phyloP scores from a whole-genome alignment of 192 early-diverging fungal species.

The Funneliformis geosporum region DNA sequence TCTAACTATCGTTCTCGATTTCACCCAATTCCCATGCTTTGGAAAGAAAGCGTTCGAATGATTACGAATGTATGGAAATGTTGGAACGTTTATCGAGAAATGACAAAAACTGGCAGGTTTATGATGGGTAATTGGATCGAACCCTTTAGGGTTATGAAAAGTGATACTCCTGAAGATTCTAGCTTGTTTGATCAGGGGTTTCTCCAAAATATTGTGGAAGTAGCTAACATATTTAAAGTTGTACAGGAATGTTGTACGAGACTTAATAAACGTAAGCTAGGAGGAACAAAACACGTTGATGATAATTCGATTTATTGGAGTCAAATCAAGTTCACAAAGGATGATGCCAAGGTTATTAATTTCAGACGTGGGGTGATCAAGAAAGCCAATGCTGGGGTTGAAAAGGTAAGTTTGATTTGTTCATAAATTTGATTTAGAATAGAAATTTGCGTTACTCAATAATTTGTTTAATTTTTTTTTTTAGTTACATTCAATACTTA shows the following conservation, averaged over 20 bases:
- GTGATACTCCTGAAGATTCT: neutral
- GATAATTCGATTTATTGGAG: neutral
- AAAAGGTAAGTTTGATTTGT: conserved; percentile 11
- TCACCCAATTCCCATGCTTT: conserved; percentile 16
- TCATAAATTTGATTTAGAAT: neutral
- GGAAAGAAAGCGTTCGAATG: neutral
- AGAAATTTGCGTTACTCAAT: neutral
- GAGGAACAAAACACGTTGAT: neutral
- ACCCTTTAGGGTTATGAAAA: neutral
- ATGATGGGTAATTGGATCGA: conserved; percentile 1
- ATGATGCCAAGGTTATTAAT: conserved; percentile 14
- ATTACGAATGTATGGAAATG: conserved; percentile 15
- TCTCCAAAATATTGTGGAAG: neutral
- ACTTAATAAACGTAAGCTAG: neutral
- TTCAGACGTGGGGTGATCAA: conserved; percentile 8
- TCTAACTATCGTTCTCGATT: conserved; percentile 20
- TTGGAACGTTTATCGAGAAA: conserved; percentile 12
- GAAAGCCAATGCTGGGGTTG: neutral
- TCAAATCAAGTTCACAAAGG: neutral
- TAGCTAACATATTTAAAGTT: neutral
- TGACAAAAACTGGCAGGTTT: neutral
- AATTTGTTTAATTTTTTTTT: neutral
- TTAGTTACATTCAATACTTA: neutral
- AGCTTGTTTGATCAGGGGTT: neutral
- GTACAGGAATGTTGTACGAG: neutral